phyloP scores from a whole-genome alignment of 2,329 filamentous ascomycete species.

The Colletotrichum spaethianum region DNA sequence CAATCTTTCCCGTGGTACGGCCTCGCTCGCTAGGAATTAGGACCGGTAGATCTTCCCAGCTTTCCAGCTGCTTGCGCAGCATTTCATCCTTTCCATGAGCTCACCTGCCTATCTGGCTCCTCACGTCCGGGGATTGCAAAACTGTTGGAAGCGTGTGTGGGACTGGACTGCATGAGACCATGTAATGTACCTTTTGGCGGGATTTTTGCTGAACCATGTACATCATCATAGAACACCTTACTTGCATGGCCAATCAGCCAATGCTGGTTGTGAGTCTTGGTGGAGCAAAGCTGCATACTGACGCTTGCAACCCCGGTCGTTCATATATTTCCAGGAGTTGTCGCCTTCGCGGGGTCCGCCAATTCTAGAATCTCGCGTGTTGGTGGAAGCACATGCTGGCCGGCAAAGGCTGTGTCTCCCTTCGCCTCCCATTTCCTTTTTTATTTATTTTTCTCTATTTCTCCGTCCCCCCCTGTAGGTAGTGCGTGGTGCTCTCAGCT shows the following conservation, averaged over 20 bases:
- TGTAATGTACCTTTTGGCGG: slow-evolving; percentile 16
- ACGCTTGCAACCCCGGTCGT: slow-evolving; percentile 20
- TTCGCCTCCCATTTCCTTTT: background rate
- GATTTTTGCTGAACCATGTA: background rate
- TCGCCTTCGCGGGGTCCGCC: slow-evolving; percentile 34
- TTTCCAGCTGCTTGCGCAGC: background rate
- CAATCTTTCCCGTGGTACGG: background rate
- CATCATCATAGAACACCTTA: slow-evolving; percentile 14
- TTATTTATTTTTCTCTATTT: background rate
- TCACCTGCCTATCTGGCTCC: slow-evolving; percentile 30
- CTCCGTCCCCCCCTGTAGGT: background rate
- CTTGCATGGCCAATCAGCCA: slow-evolving; percentile 19
- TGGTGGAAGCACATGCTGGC: slow-evolving; percentile 17
- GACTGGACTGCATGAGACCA: slow-evolving; percentile 10
- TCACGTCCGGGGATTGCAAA: slow-evolving; percentile 15
- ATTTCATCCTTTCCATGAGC: background rate
- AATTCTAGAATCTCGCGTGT: slow-evolving; percentile 33
- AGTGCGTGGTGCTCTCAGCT: background rate
- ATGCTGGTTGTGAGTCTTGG: slow-evolving; percentile 10
- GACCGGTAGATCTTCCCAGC: slow-evolving; percentile 1
- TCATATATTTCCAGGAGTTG: slow-evolving; percentile 35
- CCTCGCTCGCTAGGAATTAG: background rate
- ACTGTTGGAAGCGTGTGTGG: background rate
- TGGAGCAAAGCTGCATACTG: slow-evolving; percentile 27
- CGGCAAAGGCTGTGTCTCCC: slow-evolving; percentile 7